Evolutionary conservation across 306 rosid species (phyloP), one percentile per base, ranked within the genome.

Genomic region (Rosa multiflora): DNA sequence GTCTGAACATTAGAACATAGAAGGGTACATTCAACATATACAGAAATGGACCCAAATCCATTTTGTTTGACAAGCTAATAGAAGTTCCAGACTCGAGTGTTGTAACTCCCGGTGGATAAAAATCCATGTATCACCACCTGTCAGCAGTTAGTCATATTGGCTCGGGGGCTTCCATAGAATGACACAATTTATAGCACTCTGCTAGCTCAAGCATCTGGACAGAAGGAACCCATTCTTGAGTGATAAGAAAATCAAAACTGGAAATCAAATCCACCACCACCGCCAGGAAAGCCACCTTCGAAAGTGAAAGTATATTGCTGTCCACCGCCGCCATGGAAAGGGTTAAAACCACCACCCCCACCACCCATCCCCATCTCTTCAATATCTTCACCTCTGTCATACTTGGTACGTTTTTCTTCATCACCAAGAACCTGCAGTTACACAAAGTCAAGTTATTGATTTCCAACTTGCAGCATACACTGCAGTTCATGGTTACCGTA

Each of bases 311-410:
- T 88, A 80, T n/a, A 94, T 68, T 78, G 89, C 80, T 88, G 98
- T 52, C 97, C 98, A 0, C 95, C 94, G 4, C 86, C 95, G 1
- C 98, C 98, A 9, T 97, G 97, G 48, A 90, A 95, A 17, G 98
- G 98, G 74, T 95, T 93, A 89, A 90, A 95, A 26, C 98, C 99
- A 1, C 94, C 93, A 0, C 88, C 83, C 0, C 89, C 88, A 0
- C 82, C 83, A 0, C 94, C 93, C 87, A 82, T 83, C 76, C 97
- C 99, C 78, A 66, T 75, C 8, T 93, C 98, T 88, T 96, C 99
- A 80, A 96, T 83, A 83, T 96, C 99, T 89, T 96, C 99, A 47
- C 99, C 99, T 77, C 97, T 82, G 67, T 96, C 99, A 58, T 84
- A 96, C 84, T 93, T 93, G 9, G 89, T 83, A 3, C 99, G 98